phyloP scores from a whole-genome alignment of 2,329 filamentous ascomycete genomes.

The Fusarium stilboides region DNA sequence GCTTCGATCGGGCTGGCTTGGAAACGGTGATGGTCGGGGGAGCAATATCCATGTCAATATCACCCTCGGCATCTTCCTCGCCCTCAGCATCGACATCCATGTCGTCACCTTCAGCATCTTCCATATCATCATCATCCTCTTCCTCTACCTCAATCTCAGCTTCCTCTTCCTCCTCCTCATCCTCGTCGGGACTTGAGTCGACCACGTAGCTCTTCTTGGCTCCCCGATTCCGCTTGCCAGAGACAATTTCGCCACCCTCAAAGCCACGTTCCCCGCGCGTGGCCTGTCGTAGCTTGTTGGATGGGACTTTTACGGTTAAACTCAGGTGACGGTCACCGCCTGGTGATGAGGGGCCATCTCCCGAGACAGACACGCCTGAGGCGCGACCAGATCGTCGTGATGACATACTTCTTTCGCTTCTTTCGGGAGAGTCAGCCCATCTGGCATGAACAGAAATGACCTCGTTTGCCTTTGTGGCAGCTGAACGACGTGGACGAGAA shows the following conservation, averaged over 20 bases:
- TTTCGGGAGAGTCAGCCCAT: conserved; percentile 59
- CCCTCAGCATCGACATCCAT: conserved; percentile 61
- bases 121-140: conserved; percentile 59
- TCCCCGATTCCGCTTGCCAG: conserved; percentile 68
- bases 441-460: conserved; percentile 60
- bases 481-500: conserved; percentile 64
- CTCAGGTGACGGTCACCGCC: conserved; percentile 61
- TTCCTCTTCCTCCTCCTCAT: conserved; percentile 59
- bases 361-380: conserved; percentile 60
- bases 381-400: conserved; percentile 66
- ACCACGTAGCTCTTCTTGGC: conserved; percentile 74
- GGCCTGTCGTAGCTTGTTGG: conserved; percentile 67
- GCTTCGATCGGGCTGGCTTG: conserved; percentile 59
- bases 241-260: conserved; percentile 63
- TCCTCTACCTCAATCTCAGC: conserved; percentile 59
- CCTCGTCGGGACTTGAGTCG: conserved; percentile 67
- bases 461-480: conserved; percentile 60
- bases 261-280: conserved; percentile 61
- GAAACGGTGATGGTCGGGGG: conserved; percentile 65
- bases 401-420: conserved; percentile 62
- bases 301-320: conserved; percentile 67
- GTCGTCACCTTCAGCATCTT: conserved; percentile 57
- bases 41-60: conserved; percentile 63
- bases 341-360: conserved; percentile 64
- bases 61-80: conserved; percentile 62